Base-by-base conservation (phyloP, 192 early-diverging fungal genomes). In the Coemansia sp. region DNA sequence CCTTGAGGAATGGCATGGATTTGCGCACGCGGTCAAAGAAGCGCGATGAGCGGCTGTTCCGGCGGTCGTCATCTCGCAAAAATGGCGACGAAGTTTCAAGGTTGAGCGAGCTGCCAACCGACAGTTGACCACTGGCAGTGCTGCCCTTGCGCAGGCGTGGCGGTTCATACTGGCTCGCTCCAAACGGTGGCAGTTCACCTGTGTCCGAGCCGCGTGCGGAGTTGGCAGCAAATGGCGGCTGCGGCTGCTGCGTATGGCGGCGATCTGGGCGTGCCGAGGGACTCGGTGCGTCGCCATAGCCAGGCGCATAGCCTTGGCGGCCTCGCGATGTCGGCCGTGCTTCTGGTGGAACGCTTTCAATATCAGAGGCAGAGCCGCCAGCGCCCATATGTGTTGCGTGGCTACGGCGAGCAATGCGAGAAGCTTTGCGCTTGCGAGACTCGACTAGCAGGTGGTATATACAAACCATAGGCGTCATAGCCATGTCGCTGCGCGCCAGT, bases 1-100 rank as follows among this genome's bases (percentile, higher is more conserved):
- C 38, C 65, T 80, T 80, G 43, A 80, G 61, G 71, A 80, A 80
- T n/a, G 77, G 77, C 68, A 80, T 69, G 19, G 77, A 80, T 43
- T 80, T 80, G 61, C 77, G 77, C 20, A 80, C 61, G 11, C 68
- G 67, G 35, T 64, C 72, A 24, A 80, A 68, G 39, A 80, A 71
- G 27, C 77, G 67, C 13, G 77, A 80, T 19, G 77, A 73, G 20
- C 77, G 66, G 57, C 75, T 78, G 35, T 60, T 43, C 12, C 76
- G 63, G 59, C 59, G 68, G 35, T 79, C 76, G 55, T 78, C 69
- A 6, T 79, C 75, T 41, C 70, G 70, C 24, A 79, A 37, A 27
- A 73, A 79, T 18, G 76, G 76, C 64, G 76, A 69, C 3, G 76
- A 79, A 6, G 60, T 64, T 10, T 79, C 76, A n/a, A 79, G 67